These are phyloP conservation scores for Pichia sp. DNA, from an alignment of 1,139 yeast species.

Conservation along the genomic window DNA sequence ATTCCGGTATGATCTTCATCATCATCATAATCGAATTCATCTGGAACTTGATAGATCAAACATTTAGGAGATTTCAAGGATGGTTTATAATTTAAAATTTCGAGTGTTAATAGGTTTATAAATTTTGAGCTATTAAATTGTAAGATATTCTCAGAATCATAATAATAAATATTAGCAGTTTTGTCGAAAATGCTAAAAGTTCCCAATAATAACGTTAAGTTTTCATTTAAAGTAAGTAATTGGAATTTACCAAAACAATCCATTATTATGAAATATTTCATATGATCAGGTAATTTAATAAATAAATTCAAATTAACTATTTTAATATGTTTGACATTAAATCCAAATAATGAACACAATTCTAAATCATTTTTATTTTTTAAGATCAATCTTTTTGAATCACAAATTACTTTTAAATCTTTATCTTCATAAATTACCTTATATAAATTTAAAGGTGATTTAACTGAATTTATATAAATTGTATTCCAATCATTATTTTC, in stretches of 20 bases:
- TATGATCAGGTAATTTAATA: not conserved
- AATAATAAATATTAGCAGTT: too few species aligned
- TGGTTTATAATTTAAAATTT: too few species aligned
- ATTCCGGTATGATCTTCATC: too few species aligned
- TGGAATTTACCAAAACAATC: constrained; percentile 3
- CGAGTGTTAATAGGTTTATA: too few species aligned
- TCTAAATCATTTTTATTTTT: constrained; percentile 2
- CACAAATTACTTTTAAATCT: not conserved
- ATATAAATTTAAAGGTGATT: too few species aligned
- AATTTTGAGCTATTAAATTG: too few species aligned
- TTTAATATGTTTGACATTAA: not conserved
- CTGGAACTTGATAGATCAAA: too few species aligned
- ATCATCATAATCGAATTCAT: constrained; percentile 1
- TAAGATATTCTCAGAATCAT: too few species aligned
- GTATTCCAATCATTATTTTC: too few species aligned
- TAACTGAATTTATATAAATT: too few species aligned
- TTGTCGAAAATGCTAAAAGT: not conserved
- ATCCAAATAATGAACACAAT: constrained; percentile 7
- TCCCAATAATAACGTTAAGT: not conserved
- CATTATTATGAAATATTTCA: constrained; percentile 3
- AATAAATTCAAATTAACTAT: constrained; percentile 4
- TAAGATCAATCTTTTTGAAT: constrained; percentile 1
- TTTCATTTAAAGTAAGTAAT: constrained; percentile 1
- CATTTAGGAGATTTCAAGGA: too few species aligned
- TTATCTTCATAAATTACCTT: not conserved